Conservation (phyloP, 75 land plant genomes). For the Picea glauca region DNA sequence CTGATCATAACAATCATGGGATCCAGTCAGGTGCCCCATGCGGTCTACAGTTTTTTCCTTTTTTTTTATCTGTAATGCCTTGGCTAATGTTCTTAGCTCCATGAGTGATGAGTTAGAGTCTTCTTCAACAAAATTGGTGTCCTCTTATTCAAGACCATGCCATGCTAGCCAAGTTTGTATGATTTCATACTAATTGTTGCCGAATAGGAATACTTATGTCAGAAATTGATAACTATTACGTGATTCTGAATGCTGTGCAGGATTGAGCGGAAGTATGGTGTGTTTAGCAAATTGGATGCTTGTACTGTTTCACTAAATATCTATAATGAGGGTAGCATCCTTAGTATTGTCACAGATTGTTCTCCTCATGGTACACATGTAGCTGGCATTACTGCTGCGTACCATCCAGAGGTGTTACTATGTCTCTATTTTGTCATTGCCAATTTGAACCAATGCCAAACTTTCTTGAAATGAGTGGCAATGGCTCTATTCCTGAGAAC, state of each 20-base stretch:
- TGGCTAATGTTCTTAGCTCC: background rate
- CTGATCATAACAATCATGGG: too few species aligned
- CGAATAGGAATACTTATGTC: background rate
- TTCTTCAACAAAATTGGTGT: background rate
- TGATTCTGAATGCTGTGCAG: slow-evolving; percentile 37
- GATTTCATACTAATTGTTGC: background rate
- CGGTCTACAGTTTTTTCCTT: background rate
- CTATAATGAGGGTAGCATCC: slow-evolving; percentile 83
- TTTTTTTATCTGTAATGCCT: background rate
- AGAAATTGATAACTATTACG: background rate
- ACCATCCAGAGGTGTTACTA: slow-evolving; percentile 67
- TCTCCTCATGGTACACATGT: slow-evolving; percentile 99
- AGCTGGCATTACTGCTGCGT: slow-evolving; percentile 96
- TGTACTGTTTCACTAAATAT: slow-evolving; percentile 83
- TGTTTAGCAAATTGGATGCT: slow-evolving; percentile 92
- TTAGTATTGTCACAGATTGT: slow-evolving; percentile 97
- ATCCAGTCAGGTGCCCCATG: too few species aligned
- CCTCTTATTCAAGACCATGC: background rate
- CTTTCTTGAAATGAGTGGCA: background rate
- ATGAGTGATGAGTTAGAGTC: background rate
- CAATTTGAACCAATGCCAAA: background rate
- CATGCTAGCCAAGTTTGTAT: background rate
- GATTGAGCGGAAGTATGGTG: slow-evolving; percentile 76
- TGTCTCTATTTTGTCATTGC: background rate
- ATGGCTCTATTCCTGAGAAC: background rate